phyloP scores from a whole-genome alignment of 371 early-diverging fungal genomes.

The Actinomortierella wolfii region DNA sequence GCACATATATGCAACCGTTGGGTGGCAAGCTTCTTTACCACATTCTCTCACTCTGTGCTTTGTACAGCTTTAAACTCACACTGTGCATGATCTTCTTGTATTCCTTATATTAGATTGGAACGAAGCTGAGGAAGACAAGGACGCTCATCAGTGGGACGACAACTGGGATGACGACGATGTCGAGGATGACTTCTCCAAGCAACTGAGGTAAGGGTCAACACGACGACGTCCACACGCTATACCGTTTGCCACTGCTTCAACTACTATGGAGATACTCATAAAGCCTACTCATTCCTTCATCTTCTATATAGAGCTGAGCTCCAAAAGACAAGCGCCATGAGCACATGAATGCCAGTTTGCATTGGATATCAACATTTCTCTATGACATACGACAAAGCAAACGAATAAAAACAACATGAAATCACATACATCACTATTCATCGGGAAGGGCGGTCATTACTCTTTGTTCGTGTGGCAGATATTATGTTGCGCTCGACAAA shows the following conservation, averaged over 20 bases:
- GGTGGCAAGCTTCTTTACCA: no score
- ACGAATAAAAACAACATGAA: no score
- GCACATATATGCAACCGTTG: no score
- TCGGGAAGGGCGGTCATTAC: no score
- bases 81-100: not conserved
- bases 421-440: no score
- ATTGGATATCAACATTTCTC: no score
- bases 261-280: not conserved
- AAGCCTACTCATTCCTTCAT: not conserved
- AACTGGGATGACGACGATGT: slow-evolving; percentile 94
- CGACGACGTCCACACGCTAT: not conserved
- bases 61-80: no score
- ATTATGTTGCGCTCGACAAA: no score
- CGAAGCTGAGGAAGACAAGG: slow-evolving; percentile 79
- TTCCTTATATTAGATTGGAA: slow-evolving; percentile 75
- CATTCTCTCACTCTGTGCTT: slow-evolving; percentile 3
- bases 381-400: no score
- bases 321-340: slow-evolving; percentile 31
- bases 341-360: slow-evolving; percentile 7
- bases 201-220: slow-evolving; percentile 63
- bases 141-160: slow-evolving; percentile 83
- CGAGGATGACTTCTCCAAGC: slow-evolving; percentile 89
- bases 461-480: no score
- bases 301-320: slow-evolving; percentile 23
- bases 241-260: not conserved